A percentile compares a stretch with the other conserved stretches of the same genome.
These are phyloP conservation scores for Apiospora malaysiana DNA, from an alignment of 2,329 filamentous ascomycete species.

Conservation along the genomic window DNA sequence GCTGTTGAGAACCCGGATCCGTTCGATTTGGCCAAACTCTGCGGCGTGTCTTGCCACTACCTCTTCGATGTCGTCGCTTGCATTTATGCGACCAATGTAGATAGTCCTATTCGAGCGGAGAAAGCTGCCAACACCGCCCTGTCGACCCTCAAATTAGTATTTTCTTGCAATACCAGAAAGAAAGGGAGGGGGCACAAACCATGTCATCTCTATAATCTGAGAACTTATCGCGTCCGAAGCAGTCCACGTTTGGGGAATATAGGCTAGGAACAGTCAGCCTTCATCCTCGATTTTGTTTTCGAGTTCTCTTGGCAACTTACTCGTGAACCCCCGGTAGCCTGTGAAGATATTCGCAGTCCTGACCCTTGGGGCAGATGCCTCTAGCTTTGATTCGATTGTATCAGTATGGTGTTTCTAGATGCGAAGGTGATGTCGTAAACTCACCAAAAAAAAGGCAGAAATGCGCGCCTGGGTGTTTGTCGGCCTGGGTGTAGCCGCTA, in stretches of 20 bases:
- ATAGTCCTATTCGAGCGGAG: constrained; percentile 92
- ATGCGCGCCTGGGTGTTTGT: constrained; percentile 78
- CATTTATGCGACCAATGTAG: constrained; percentile 92
- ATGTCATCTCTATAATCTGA: constrained; percentile 95
- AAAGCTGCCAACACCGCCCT: constrained; percentile 92
- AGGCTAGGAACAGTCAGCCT: too few species aligned
- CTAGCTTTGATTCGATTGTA: constrained; percentile 47
- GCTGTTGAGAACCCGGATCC: constrained; percentile 84
- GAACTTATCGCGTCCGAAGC: constrained; percentile 92
- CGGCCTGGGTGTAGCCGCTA: constrained; percentile 78
- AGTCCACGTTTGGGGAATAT: constrained; percentile 90
- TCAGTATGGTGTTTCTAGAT: too few species aligned
- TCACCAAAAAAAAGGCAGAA: constrained; percentile 87
- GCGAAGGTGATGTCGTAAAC: too few species aligned
- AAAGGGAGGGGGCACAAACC: constrained; percentile 67
- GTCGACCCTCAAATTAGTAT: too few species aligned
- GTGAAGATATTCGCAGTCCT: constrained; percentile 94
- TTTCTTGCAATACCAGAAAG: too few species aligned
- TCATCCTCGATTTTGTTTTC: too few species aligned
- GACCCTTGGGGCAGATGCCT: constrained; percentile 82
- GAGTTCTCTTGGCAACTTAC: constrained; percentile 31
- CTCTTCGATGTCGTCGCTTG: constrained; percentile 96
- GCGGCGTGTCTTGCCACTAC: constrained; percentile 93
- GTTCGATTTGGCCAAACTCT: constrained; percentile 94
- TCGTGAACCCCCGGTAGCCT: constrained; percentile 86